Conservation (phyloP, 768 basidiomycete genomes). For the Leucocoprinus birnbaumii region DNA sequence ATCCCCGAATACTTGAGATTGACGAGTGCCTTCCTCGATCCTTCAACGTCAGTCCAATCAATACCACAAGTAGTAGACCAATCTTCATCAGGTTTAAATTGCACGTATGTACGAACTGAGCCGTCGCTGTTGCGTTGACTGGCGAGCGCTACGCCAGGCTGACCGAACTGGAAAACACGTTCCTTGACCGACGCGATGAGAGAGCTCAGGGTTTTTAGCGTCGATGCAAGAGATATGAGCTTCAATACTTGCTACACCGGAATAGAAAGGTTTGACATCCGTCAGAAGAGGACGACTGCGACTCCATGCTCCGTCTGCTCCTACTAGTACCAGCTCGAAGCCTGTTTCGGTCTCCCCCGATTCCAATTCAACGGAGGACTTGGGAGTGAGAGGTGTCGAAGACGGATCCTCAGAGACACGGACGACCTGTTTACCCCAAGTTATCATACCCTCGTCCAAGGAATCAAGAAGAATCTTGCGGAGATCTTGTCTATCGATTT, state of each 20-base stretch:
- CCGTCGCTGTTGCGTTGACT: conserved; percentile 26
- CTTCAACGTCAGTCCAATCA: conserved; percentile 5
- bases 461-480: conserved; percentile 23
- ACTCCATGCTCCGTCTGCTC: conserved; percentile 36
- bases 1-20: neutral
- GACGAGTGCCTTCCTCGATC: neutral
- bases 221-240: conserved; percentile 13
- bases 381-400: conserved; percentile 4
- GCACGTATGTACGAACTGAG: conserved; percentile 11
- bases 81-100: conserved; percentile 7
- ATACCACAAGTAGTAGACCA: conserved; percentile 14
- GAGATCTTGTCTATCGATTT: conserved; percentile 23
- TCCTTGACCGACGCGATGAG: conserved; percentile 26
- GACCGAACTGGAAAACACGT: conserved; percentile 22
- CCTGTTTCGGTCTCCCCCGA: conserved; percentile 12
- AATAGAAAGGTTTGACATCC: conserved; percentile 26
- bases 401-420: conserved; percentile 1
- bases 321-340: conserved; percentile 23
- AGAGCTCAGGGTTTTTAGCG: conserved; percentile 19
- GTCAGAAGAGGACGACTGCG: conserved; percentile 30
- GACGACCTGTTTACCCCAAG: conserved; percentile 20
- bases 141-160: conserved; percentile 20
- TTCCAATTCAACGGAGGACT: conserved; percentile 13
- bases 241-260: conserved; percentile 23
- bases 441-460: conserved; percentile 17